Conservation (phyloP, 169 alveolate genomes). For the Gregarina niphandrodes region DNA sequence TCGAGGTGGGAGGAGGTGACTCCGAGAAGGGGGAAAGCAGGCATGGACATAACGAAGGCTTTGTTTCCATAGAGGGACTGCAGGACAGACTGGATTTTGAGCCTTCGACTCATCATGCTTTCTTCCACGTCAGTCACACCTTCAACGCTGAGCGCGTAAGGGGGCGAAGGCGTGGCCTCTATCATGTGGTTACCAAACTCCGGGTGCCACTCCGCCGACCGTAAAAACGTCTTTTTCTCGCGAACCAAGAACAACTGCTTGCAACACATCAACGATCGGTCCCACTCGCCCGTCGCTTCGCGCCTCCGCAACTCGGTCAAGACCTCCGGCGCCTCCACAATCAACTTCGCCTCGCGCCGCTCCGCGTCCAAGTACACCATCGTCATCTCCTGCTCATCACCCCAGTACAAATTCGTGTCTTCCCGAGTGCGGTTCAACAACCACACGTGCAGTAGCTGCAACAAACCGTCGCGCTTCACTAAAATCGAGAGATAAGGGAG, state of each 20-base stretch:
- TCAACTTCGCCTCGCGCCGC: no score
- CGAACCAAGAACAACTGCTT: no score
- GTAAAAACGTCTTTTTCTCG: no score
- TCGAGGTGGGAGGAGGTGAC: neutral
- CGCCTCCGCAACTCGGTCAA: no score
- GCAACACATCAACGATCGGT: no score
- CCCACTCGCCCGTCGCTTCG: no score
- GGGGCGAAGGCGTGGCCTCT: slow-evolving; percentile 13
- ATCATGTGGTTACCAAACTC: slow-evolving; percentile 12
- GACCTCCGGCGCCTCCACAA: no score
- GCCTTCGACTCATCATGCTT: neutral
- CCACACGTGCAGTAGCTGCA: slow-evolving; percentile 6
- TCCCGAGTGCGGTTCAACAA: neutral
- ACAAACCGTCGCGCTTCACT: slow-evolving; percentile 10
- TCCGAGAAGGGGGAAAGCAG: slow-evolving; percentile 2
- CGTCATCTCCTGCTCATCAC: no score
- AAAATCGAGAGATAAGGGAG: neutral
- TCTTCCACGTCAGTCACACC: neutral
- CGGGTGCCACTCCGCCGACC: slow-evolving; percentile 22
- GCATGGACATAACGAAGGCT: neutral
- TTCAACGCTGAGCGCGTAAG: slow-evolving; percentile 1
- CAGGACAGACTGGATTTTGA: neutral
- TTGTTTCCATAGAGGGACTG: no score
- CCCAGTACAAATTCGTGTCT: slow-evolving; percentile 4
- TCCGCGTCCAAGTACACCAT: no score